Base-by-base conservation (phyloP, 148 eudicot genomes). In the Cornus florida region DNA sequence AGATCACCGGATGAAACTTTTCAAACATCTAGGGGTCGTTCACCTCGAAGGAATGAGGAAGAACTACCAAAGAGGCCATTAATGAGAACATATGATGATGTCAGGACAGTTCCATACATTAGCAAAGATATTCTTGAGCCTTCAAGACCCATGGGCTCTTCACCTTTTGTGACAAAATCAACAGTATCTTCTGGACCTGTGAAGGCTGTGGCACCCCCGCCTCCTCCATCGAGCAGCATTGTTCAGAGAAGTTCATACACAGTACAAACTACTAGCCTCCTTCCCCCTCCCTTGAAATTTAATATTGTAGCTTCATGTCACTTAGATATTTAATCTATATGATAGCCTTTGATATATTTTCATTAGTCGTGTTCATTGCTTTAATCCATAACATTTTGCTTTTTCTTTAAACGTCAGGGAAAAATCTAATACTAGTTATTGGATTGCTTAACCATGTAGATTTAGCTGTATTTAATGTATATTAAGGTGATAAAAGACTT, bases 21-120 rank as follows among this genome's bases (percentile, higher is more conserved):
- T 60, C 78, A 48, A 78, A 76, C 83, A 85, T 72, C 90, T 75
- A 87, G 94, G 79, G 88, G 33, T 65, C 70, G 81, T 43, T 85
- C 90, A 46, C 89, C 93, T 68, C 90, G 82, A 78, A 86, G 92
- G 78, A 85, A 77, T 60, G 76, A 76, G 56, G 92, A 86, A 68
- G 91, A 84, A 33, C 53, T 81, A 56, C 89, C 69, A 66, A 87
- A 85, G 85, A 88, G 89, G 85, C 81, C 86, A 73, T 11, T 85
- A 28, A 77, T 83, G 67, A 88, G 89, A 85, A 33, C 90, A 67
- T 88, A 87, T 82, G 93, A 90, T 78, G 94, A 88, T 81, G 82
- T 77, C 22, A 87, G 88, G 77, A 32, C 88, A 69, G 81, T 79
- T 80, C 59, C 89, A 4, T 86, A 80, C 72, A 64, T 82, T 85